These are phyloP conservation scores for Paecilomyces niveus DNA, from an alignment of 2,329 filamentous ascomycete genomes.

Conservation along the genomic window DNA sequence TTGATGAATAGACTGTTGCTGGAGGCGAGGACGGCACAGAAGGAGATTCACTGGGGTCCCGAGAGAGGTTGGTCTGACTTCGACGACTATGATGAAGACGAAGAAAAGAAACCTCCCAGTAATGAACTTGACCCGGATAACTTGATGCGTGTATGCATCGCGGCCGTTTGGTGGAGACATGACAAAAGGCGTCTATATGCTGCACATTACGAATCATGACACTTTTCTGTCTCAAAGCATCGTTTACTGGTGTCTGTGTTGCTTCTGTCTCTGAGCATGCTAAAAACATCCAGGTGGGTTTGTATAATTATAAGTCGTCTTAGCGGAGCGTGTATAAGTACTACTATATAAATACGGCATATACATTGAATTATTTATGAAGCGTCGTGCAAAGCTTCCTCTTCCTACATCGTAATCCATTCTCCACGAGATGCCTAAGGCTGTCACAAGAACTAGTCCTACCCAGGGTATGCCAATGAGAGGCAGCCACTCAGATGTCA, in stretches of 20 bases:
- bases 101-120: neutral
- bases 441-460: too few relatives aligned
- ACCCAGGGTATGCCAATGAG: too few relatives aligned
- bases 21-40: constrained; percentile 25
- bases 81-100: constrained; percentile 13
- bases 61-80: constrained; percentile 31
- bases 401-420: too few relatives aligned
- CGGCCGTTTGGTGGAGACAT: neutral
- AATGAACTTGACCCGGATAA: neutral
- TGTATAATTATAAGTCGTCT: neutral
- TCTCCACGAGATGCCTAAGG: too few relatives aligned
- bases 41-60: constrained; percentile 33
- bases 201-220: neutral
- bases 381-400: neutral
- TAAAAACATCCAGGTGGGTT: neutral
- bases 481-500: too few relatives aligned
- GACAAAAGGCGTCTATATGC: neutral
- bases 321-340: neutral
- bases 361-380: neutral
- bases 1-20: constrained; percentile 43
- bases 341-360: neutral
- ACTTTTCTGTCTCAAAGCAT: neutral
- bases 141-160: neutral
- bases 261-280: neutral
- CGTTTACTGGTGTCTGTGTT: neutral